Percentiles rank a stretch among this genome's conserved stretches.
These are phyloP conservation scores for Paradendryphiella salina DNA, from an alignment of 2,329 filamentous ascomycete species.

Conservation along the genomic window DNA sequence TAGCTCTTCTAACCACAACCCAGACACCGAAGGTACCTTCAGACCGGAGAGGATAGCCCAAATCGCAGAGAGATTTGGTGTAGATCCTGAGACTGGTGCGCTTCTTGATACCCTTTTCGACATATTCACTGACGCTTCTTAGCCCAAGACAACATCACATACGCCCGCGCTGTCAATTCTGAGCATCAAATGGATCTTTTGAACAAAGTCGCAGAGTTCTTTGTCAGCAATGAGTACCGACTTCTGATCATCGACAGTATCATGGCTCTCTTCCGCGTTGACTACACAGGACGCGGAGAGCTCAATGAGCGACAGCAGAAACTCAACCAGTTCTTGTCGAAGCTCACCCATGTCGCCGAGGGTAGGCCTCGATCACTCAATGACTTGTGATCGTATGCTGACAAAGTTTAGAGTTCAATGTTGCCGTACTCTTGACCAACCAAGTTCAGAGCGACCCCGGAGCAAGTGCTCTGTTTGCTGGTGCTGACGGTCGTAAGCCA, in stretches of 20 bases:
- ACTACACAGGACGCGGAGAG: slow-evolving; percentile 68
- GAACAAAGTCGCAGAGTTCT: slow-evolving; percentile 63
- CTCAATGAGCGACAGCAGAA: slow-evolving; percentile 70
- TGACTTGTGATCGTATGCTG: not conserved
- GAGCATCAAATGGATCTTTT: slow-evolving; percentile 68
- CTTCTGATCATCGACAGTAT: slow-evolving; percentile 71
- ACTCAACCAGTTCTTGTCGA: slow-evolving; percentile 66
- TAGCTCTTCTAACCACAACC: slow-evolving; percentile 9
- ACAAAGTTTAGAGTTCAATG: slow-evolving; percentile 62
- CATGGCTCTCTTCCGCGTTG: slow-evolving; percentile 69
- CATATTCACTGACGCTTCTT: slow-evolving; percentile 57
- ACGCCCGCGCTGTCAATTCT: slow-evolving; percentile 66
- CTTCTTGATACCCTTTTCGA: not conserved
- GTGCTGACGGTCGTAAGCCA: slow-evolving; percentile 69
- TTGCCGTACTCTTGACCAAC: slow-evolving; percentile 63
- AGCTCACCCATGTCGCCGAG: slow-evolving; percentile 67
- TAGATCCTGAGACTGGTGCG: slow-evolving; percentile 45
- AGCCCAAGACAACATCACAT: slow-evolving; percentile 69
- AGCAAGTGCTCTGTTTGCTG: slow-evolving; percentile 67
- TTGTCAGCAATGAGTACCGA: slow-evolving; percentile 65
- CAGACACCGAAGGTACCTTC: slow-evolving; percentile 55
- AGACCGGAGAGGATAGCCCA: slow-evolving; percentile 68
- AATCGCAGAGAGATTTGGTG: slow-evolving; percentile 67
- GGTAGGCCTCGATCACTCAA: slow-evolving; percentile 41
- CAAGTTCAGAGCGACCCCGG: slow-evolving; percentile 73